Evolutionary conservation across 2,329 filamentous ascomycete genomes (phyloP).

Genomic region (Cryphonectria nitschkei): DNA sequence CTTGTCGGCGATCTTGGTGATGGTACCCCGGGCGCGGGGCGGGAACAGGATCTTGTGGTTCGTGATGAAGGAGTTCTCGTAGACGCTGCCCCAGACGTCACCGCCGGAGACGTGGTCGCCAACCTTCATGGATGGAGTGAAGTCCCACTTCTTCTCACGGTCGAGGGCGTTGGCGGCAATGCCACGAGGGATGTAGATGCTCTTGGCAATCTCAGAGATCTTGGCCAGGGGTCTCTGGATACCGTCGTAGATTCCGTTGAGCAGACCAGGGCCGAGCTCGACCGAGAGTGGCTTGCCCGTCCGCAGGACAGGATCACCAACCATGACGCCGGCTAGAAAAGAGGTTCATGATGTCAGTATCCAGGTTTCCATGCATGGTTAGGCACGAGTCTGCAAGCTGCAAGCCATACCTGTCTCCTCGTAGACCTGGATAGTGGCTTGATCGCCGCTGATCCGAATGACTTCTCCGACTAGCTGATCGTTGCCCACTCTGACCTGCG

Average conservation of each 20-base stretch:
- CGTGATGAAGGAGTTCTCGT: conserved; percentile 92
- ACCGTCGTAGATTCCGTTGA: conserved; percentile 99
- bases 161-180: conserved; percentile 86
- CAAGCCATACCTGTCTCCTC: conserved; percentile 84
- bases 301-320: conserved; percentile 88
- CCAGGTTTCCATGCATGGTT: no score
- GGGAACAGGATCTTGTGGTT: conserved; percentile 93
- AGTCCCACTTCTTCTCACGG: conserved; percentile 94
- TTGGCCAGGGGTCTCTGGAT: conserved; percentile 92
- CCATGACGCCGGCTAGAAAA: conserved; percentile 80
- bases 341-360: conserved; percentile 30
- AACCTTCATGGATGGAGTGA: conserved; percentile 87
- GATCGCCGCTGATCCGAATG: conserved; percentile 95
- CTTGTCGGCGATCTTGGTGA: conserved; percentile 86
- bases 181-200: conserved; percentile 97
- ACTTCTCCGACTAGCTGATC: conserved; percentile 94
- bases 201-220: conserved; percentile 76
- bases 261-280: conserved; percentile 92
- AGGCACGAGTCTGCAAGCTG: conserved; percentile 5
- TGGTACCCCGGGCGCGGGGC: conserved; percentile 85
- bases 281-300: conserved; percentile 97
- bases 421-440: conserved; percentile 97
- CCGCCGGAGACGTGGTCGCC: conserved; percentile 97
- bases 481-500: conserved; percentile 85
- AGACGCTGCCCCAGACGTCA: conserved; percentile 93